phyloP scores from a whole-genome alignment of 1,284 basidiomycete genomes.

The Ganoderma sinense region DNA sequence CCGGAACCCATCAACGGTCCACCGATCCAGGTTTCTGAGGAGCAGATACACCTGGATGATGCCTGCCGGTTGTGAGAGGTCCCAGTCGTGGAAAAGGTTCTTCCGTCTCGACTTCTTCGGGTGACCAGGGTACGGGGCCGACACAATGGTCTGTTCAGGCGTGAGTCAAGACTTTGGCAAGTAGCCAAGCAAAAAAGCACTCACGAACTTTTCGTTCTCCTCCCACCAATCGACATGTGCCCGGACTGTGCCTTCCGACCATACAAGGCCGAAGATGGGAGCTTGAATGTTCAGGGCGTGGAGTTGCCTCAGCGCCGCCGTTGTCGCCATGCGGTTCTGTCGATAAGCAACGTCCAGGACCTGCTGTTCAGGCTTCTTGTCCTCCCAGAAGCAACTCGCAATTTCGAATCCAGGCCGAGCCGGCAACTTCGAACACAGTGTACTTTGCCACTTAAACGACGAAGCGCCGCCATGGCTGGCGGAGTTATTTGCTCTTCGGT shows the following conservation, averaged over 20 bases:
- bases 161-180: slow-evolving; percentile 5
- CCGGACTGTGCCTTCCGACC: slow-evolving; percentile 58
- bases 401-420: slow-evolving; percentile 58
- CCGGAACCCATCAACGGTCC: slow-evolving; percentile 45
- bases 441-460: slow-evolving; percentile 61
- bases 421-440: slow-evolving; percentile 54
- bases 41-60: slow-evolving; percentile 60
- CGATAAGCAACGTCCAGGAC: slow-evolving; percentile 60
- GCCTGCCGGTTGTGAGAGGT: slow-evolving; percentile 50
- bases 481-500: slow-evolving; percentile 42
- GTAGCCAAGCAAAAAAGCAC: too few species aligned
- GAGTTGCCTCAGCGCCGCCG: slow-evolving; percentile 57
- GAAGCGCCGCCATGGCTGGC: slow-evolving; percentile 46
- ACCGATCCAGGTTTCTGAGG: slow-evolving; percentile 61
- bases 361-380: slow-evolving; percentile 61
- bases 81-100: slow-evolving; percentile 55
- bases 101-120: slow-evolving; percentile 8
- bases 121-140: slow-evolving; percentile 54
- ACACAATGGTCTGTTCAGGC: slow-evolving; percentile 50
- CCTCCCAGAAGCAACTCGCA: slow-evolving; percentile 61
- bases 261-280: slow-evolving; percentile 62
- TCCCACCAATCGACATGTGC: slow-evolving; percentile 65
- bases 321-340: slow-evolving; percentile 64
- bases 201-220: slow-evolving; percentile 39
- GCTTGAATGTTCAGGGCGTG: slow-evolving; percentile 53